These are phyloP conservation scores for Seiridium unicorne DNA, from an alignment of 2,329 filamentous ascomycete species.

Conservation along the genomic window DNA sequence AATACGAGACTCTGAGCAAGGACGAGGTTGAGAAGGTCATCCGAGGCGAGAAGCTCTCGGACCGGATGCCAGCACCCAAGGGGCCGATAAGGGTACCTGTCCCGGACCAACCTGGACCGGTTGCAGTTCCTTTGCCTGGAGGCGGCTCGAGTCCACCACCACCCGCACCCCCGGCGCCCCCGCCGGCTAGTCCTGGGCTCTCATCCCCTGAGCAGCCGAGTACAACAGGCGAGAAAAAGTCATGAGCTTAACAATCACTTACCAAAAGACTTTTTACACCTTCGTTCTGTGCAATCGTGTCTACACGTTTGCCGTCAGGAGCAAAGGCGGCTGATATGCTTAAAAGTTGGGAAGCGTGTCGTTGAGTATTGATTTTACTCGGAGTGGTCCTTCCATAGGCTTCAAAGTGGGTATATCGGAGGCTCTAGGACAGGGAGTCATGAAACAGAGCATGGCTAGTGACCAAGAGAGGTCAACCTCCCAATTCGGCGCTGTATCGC, in stretches of 20 bases:
- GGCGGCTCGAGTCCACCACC: constrained; percentile 16
- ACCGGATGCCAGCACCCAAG: constrained; percentile 60
- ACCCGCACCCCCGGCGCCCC: constrained; percentile 19
- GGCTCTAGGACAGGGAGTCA: too few species aligned
- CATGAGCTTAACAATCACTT: background rate
- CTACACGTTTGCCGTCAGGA: too few species aligned
- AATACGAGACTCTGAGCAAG: constrained; percentile 90
- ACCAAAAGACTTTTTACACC: too few species aligned
- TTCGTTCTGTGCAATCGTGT: too few species aligned
- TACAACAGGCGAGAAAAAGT: background rate
- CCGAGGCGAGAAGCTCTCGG: constrained; percentile 75
- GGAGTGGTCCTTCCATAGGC: too few species aligned
- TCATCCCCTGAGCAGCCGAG: background rate
- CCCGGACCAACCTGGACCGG: constrained; percentile 19
- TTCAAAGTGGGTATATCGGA: too few species aligned
- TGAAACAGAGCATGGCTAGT: too few species aligned
- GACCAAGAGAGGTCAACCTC: too few species aligned
- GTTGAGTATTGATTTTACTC: too few species aligned
- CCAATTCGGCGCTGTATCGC: too few species aligned
- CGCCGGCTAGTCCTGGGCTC: background rate
- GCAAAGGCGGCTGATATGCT: too few species aligned
- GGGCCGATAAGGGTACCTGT: constrained; percentile 68
- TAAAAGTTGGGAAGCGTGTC: too few species aligned
- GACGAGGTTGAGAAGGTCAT: constrained; percentile 91
- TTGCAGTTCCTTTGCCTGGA: constrained; percentile 18